Base-by-base conservation (phyloP, 768 basidiomycete species). In the Tylopilus felleus region DNA sequence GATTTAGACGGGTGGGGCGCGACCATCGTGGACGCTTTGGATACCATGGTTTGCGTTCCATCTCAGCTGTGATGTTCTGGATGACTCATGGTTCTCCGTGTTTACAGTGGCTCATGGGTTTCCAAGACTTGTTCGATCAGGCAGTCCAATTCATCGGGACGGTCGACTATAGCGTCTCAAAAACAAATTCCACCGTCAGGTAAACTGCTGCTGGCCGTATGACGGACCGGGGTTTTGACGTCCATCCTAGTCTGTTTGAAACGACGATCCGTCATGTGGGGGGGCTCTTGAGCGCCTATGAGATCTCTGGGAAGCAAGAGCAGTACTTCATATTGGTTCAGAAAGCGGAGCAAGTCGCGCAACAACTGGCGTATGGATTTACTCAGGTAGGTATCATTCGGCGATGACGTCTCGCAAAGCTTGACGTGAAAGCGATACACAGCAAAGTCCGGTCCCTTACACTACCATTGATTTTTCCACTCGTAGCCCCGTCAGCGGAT, bases 261-360 rank as follows among this genome's bases (percentile, higher is more conserved):
- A 86, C 85, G 1, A 88, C 84, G 0, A 90, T 90, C 59, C 85
- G 88, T 39, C 85, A 82, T 48, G 62, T 90, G 2, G 88, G 79
- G 8, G 86, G 86, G 1, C 70, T 88, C 9, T 63, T 90, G 40
- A 84, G 80, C 51, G 80, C 87, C 5, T 90, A 82, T 57, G 86
- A 90, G 57, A 78, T 90, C 47, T 86, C 82, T 53, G 78, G 79
- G 8, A 53, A 75, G 16, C 35, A 36, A 16, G 17, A 16, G 51
- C 58, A 80, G 45, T 73, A 79, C 55, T 75, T 75, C 0, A 64
- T 71, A 3, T 73, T 90, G 4, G 65, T 90, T 2, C 61, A 78
- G 36, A 85, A 89, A 61, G 85, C 88, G 0, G 75, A 81, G 65
- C 65, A 85, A 59, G 73, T 88, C 22, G 81, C 80, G 2, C 80